These are phyloP conservation scores for Aquanectria penicillioides DNA, from an alignment of 2,329 filamentous ascomycete species.

Conservation along the genomic window DNA sequence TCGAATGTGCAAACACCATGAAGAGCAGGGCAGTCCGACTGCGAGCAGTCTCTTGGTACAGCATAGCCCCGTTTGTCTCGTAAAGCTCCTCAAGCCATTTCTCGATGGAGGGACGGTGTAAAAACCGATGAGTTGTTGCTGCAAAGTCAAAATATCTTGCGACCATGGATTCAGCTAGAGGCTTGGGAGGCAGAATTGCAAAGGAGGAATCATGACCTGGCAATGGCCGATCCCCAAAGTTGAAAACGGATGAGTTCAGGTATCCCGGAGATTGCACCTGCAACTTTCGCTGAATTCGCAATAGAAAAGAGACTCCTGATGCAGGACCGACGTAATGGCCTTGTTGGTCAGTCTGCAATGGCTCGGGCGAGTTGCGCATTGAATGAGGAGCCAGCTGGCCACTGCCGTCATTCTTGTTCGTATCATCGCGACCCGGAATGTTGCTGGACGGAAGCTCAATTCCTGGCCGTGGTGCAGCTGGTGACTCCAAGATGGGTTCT, in stretches of 20 bases:
- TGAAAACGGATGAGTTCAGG: constrained; percentile 55
- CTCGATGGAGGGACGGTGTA: constrained; percentile 61
- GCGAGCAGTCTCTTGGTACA: constrained; percentile 23
- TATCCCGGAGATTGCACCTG: constrained; percentile 50
- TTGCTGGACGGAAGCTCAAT: too few species aligned
- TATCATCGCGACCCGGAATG: constrained; percentile 17
- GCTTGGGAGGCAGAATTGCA: constrained; percentile 51
- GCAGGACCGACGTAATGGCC: constrained; percentile 34
- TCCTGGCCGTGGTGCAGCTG: too few species aligned
- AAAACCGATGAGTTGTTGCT: constrained; percentile 63
- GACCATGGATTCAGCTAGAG: constrained; percentile 48
- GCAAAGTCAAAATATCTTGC: constrained; percentile 65
- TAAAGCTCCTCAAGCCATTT: constrained; percentile 55
- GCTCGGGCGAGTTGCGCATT: constrained; percentile 33
- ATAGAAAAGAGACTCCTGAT: constrained; percentile 30
- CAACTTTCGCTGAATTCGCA: constrained; percentile 43
- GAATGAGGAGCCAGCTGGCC: too few species aligned
- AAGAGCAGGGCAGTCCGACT: constrained; percentile 55
- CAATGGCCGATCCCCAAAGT: constrained; percentile 61
- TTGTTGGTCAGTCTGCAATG: constrained; percentile 26
- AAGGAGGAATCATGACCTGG: constrained; percentile 46
- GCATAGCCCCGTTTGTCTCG: constrained; percentile 40
- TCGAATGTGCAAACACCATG: constrained; percentile 61
- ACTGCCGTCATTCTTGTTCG: too few species aligned
- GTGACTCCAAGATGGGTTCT: too few species aligned